Base-by-base conservation (phyloP, 495 filamentous ascomycete species). In the Bacidia rubella region DNA sequence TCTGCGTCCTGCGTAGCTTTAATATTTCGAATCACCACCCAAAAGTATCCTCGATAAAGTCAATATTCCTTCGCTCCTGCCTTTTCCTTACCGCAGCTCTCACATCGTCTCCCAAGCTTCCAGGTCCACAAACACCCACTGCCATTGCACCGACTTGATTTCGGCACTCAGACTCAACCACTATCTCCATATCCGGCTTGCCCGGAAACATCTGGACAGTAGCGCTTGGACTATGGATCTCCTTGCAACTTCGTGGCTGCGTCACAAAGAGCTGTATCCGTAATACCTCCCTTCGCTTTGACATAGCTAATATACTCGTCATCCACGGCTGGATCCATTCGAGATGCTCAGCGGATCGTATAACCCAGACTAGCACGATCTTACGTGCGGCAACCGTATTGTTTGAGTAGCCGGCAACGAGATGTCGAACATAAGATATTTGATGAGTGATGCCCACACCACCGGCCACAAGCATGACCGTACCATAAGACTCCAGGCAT, bases 281-380 rank as follows among this genome's bases (percentile, higher is more conserved):
- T 43, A 97, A 77, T 2, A 93, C 70, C 15, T 90, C 85, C 21
- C 84, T 73, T 2, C 89, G 80, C 42, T 77, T 71, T 9, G 85
- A 80, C 81, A 95, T 81, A 39, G 73, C 74, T 52, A 96, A 70
- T 49, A 97, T 83, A 56, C 75, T 73, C 53, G 88, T 88, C 85
- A 98, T 94, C 86, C 86, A 97, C 12, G 86, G 84, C 5, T 85
- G 76, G 58, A 89, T 86, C 92, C 92, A 98, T 66, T 94, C 87
- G 11, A 95, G 73, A 54, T 90, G 78, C 52, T 93, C 87, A 11
- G 80, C 80, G 39, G 88, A 85, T 54, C 88, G 86, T 53, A 96
- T 82, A 59, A 93, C 81, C 92, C 92, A 97, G 54, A 95, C 79
- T 25, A 98, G 79, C 1, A 79, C 81, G 38, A 96, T 68, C 32